Conservation (phyloP, 495 filamentous ascomycete species). For the Hyphodiscus hymeniophilus region DNA sequence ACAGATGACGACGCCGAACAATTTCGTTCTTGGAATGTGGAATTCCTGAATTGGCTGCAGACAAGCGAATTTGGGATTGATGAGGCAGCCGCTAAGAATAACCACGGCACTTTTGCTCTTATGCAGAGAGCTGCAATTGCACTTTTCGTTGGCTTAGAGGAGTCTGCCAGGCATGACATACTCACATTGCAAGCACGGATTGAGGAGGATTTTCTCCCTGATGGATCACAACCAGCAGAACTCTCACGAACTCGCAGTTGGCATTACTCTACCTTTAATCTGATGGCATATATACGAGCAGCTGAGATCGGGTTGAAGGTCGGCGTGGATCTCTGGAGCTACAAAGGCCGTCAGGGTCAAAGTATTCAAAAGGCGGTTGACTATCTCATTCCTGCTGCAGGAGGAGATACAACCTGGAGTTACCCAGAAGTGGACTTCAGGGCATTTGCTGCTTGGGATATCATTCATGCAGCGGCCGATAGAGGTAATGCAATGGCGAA, state of each 20-base stretch:
- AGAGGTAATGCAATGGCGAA: slow-evolving; percentile 18
- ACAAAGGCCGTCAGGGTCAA: slow-evolving; percentile 11
- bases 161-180: slow-evolving; percentile 5
- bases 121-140: slow-evolving; percentile 15
- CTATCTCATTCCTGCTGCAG: slow-evolving; percentile 12
- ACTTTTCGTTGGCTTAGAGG: slow-evolving; percentile 14
- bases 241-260: slow-evolving; percentile 18
- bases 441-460: slow-evolving; percentile 10
- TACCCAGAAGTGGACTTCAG: slow-evolving; percentile 10
- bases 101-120: slow-evolving; percentile 14
- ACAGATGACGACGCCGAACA: slow-evolving; percentile 2
- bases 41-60: slow-evolving; percentile 12
- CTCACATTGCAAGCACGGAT: slow-evolving; percentile 1
- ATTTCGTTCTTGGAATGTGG: slow-evolving; percentile 13
- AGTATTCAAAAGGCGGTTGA: slow-evolving; percentile 13
- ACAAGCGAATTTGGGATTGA: slow-evolving; percentile 12
- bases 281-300: slow-evolving; percentile 10
- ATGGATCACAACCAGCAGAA: slow-evolving; percentile 13
- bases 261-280: slow-evolving; percentile 17
- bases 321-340: slow-evolving; percentile 14
- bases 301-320: slow-evolving; percentile 10
- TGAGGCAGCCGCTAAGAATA: slow-evolving; percentile 10
- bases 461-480: slow-evolving; percentile 11
- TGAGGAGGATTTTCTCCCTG: background rate
- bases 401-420: slow-evolving; percentile 2